Conservation (phyloP, 768 basidiomycete genomes). For the Lactarius tabidus region DNA sequence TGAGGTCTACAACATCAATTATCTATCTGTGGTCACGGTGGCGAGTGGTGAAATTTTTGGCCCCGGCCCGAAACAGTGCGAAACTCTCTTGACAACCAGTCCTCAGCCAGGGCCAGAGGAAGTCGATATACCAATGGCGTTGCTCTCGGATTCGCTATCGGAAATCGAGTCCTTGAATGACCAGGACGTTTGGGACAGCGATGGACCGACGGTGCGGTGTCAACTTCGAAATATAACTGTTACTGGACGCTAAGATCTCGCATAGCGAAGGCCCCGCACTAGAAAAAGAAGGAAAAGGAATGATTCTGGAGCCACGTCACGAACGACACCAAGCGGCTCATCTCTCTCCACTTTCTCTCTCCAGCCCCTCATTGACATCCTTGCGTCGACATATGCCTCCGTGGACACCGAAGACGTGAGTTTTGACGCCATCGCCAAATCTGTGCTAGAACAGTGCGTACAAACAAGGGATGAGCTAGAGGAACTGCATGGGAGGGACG, state of each 20-base stretch:
- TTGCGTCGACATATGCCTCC: slow-evolving; percentile 17
- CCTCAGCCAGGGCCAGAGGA: neutral
- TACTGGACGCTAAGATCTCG: neutral
- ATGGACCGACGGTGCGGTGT: slow-evolving; percentile 9
- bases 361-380: slow-evolving; percentile 22
- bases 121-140: neutral
- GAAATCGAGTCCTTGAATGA: neutral
- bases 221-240: neutral
- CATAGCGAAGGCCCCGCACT: neutral
- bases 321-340: neutral
- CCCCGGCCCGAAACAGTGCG: neutral
- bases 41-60: neutral
- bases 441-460: slow-evolving; percentile 8
- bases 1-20: neutral
- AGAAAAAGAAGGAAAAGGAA: slow-evolving; percentile 13
- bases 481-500: slow-evolving; percentile 15
- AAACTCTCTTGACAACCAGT: neutral
- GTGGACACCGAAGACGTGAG: slow-evolving; percentile 11
- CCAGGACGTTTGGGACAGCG: neutral
- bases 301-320: neutral
- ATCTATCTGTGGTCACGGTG: too few species aligned
- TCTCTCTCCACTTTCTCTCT: slow-evolving; percentile 6
- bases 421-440: slow-evolving; percentile 14
- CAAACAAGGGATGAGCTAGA: slow-evolving; percentile 17
- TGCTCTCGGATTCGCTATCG: neutral